phyloP scores from a whole-genome alignment of 805 yeast species.

The Pichia pseudocactophila region DNA sequence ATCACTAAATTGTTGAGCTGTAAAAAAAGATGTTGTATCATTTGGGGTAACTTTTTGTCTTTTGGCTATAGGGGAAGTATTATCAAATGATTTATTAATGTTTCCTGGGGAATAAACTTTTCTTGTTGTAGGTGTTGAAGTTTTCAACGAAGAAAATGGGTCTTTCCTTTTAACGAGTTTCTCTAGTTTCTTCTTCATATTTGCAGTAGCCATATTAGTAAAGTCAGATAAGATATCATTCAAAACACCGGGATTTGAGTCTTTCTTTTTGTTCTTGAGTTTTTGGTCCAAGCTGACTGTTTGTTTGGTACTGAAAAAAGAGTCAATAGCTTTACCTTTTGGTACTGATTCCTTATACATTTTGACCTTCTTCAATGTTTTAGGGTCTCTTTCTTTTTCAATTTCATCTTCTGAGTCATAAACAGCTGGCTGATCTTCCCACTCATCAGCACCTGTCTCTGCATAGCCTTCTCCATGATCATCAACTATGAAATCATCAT shows the following conservation, averaged over 20 bases:
- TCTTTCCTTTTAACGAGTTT: conserved; percentile 15
- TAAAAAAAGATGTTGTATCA: conserved; percentile 15
- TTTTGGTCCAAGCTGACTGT: conserved; percentile 12
- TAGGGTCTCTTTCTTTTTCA: conserved; percentile 23
- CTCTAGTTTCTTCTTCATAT: conserved; percentile 16
- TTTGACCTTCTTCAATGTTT: conserved; percentile 29
- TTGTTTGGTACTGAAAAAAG: conserved; percentile 36
- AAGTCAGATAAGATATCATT: conserved; percentile 65
- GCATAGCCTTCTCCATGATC: conserved; percentile 92
- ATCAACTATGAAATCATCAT: conserved; percentile 90
- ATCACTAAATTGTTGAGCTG: conserved; percentile 19
- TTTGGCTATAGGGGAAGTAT: conserved; percentile 16
- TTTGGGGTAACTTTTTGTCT: conserved; percentile 18
- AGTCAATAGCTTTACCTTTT: conserved; percentile 14
- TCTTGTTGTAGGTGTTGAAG: conserved; percentile 10
- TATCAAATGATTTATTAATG: conserved; percentile 15
- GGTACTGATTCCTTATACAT: conserved; percentile 7
- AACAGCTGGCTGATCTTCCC: conserved; percentile 54
- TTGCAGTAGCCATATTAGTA: conserved; percentile 22
- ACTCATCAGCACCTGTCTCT: conserved; percentile 87
- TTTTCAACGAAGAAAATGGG: conserved; percentile 24
- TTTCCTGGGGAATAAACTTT: conserved; percentile 25
- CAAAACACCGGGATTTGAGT: conserved; percentile 39
- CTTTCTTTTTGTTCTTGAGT: conserved; percentile 24
- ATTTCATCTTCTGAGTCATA: conserved; percentile 47